Conservation (phyloP, 1,284 basidiomycete genomes). For the Neonothopanus nambi region DNA sequence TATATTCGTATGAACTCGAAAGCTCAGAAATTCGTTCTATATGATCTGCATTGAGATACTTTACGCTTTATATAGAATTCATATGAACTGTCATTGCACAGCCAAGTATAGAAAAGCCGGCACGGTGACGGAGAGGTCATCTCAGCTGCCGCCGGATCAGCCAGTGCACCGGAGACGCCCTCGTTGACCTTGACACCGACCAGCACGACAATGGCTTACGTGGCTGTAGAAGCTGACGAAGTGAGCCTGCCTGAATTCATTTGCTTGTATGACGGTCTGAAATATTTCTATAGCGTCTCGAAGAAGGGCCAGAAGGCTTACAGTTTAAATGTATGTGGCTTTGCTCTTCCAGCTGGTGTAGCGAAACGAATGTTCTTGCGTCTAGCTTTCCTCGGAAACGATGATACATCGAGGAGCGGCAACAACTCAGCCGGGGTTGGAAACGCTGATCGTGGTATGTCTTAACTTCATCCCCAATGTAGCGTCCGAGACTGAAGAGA, state of each 20-base stretch:
- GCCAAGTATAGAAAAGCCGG: no score
- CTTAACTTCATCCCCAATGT: not conserved
- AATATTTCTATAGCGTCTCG: constrained; percentile 41
- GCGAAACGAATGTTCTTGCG: not conserved
- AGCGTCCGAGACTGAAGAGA: constrained; percentile 6
- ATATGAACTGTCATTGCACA: no score
- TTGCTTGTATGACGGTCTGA: not conserved
- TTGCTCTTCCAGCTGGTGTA: no score
- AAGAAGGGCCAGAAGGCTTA: constrained; percentile 63
- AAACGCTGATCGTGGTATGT: constrained; percentile 52
- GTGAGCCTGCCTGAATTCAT: constrained; percentile 23
- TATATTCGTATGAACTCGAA: no score
- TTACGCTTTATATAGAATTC: no score
- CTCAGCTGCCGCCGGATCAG: no score
- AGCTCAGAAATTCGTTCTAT: no score
- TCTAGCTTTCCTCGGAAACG: constrained; percentile 51
- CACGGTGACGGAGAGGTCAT: no score
- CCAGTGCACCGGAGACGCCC: no score
- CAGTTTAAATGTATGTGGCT: constrained; percentile 57
- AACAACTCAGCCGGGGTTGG: constrained; percentile 36
- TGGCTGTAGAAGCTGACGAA: constrained; percentile 59
- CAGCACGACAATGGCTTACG: constrained; percentile 45
- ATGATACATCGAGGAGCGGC: constrained; percentile 30
- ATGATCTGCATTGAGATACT: no score
- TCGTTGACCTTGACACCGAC: not conserved